Evolutionary conservation across 306 rosid genomes (phyloP), one percentile per base, ranked within the genome.

Genomic region (Mimosa bimucronata): DNA sequence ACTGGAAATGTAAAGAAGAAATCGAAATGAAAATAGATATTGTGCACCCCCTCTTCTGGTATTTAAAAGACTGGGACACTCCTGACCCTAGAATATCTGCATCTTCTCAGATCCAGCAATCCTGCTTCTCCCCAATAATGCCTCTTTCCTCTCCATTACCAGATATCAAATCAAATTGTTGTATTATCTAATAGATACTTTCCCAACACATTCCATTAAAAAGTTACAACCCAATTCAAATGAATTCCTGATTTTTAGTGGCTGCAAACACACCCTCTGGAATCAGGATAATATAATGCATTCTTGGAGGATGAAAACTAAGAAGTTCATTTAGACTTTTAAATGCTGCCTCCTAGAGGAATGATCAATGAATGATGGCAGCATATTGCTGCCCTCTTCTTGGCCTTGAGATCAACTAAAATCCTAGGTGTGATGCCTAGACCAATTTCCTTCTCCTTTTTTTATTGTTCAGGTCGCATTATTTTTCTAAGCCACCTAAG

Each of bases 391-490:
- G 37, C 74, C 11, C 52, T 28, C 48, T 9, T 42, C 21, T 69
- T 23, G 55, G n/a, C 12, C 19, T 10, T 69, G 13, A 2, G 5
- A 41, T 41, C 55, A 12, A 25, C 41, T 7, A 13, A 41, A 41
- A 42, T n/a, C 37, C 53, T 69, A n/a, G 34, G n/a, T 23, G 73
- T n/a, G 48, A 66, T 66, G 29, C 72, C 73, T n/a, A 67, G 26
- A 5, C 26, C 26, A n/a, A 40, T 10, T 21, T 40, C 5, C 52
- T 68, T 40, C 29, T 38, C 25, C 71, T 37, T 34, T 4, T n/a
- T 34, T 4, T 15, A 66, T 42, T 37, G 13, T 66, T 38, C 48
- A 19, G 8, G 41, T 38, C n/a, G 29, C 72, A 4, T 38, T n/a
- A 66, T 19, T 38, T 37, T 66, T 66, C 48, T n/a, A 66, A 31